Conservation (phyloP, 169 alveolate species). For the Babesia ovis region DNA sequence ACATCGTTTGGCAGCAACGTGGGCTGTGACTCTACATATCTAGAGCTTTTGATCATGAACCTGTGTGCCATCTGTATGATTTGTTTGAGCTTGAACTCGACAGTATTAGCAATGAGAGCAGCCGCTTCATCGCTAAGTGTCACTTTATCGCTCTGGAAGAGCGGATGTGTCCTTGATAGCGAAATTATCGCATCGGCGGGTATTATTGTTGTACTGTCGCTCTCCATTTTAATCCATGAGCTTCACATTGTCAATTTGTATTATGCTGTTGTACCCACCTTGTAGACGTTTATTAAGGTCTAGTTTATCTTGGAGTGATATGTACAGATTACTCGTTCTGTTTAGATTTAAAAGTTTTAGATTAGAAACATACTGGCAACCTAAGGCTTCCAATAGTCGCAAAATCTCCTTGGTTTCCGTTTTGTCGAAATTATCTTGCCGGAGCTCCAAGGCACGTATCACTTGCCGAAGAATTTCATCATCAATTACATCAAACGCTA, state of each 20-base stretch:
- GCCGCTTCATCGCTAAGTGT: conserved; percentile 61
- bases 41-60: conserved; percentile 44
- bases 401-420: background rate
- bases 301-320: conserved; percentile 25
- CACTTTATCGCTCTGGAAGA: conserved; percentile 57
- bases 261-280: background rate
- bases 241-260: background rate
- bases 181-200: conserved; percentile 48
- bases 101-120: conserved; percentile 62
- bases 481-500: background rate
- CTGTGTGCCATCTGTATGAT: conserved; percentile 50
- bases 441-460: conserved; percentile 24
- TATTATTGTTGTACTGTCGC: conserved; percentile 25
- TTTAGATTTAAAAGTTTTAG: background rate
- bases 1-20: conserved; percentile 48
- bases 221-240: conserved; percentile 32
- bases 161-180: conserved; percentile 65
- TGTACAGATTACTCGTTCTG: conserved; percentile 7
- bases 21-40: conserved; percentile 37
- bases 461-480: conserved; percentile 2
- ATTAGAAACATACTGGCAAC: conserved; percentile 1
- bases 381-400: conserved; percentile 3
- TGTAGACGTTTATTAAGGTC: background rate
- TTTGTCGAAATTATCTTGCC: conserved; percentile 2
- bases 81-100: conserved; percentile 62